These are phyloP conservation scores for Naganishia cerealis DNA, from an alignment of 1,284 basidiomycete species.

Conservation along the genomic window DNA sequence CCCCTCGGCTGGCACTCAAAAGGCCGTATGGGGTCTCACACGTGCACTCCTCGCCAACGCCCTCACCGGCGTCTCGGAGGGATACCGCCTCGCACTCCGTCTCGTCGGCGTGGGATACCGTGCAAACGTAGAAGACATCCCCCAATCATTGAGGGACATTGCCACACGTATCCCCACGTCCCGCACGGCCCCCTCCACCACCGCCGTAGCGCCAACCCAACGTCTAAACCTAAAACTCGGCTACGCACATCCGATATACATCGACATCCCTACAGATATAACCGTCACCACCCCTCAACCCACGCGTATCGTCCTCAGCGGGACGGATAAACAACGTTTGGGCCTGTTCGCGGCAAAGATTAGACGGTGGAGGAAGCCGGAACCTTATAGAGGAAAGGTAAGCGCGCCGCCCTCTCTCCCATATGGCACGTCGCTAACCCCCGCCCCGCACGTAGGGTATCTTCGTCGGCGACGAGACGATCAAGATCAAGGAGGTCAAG, in stretches of 20 bases:
- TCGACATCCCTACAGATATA: conserved; percentile 78
- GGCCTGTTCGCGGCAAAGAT: conserved; percentile 87
- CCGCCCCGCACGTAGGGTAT: conserved; percentile 65
- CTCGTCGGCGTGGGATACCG: conserved; percentile 96
- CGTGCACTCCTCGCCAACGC: conserved; percentile 87
- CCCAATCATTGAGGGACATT: conserved; percentile 47
- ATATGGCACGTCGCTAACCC: neutral
- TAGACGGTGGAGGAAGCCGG: conserved; percentile 79
- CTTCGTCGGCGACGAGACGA: conserved; percentile 83
- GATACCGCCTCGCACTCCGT: conserved; percentile 77
- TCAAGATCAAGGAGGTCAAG: conserved; percentile 86
- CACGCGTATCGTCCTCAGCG: conserved; percentile 58
- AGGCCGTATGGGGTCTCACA: conserved; percentile 89
- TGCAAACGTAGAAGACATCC: conserved; percentile 80
- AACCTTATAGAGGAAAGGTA: conserved; percentile 97
- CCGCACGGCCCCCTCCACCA: conserved; percentile 34
- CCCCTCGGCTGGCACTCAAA: conserved; percentile 69
- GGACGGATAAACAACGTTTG: conserved; percentile 62
- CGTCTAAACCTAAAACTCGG: conserved; percentile 83
- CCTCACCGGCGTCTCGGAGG: conserved; percentile 81
- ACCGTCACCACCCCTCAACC: conserved; percentile 60
- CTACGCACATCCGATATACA: conserved; percentile 80
- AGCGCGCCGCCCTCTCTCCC: conserved; percentile 42
- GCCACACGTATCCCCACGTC: conserved; percentile 34
- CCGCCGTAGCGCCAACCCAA: conserved; percentile 41